These are phyloP conservation scores for Candida mesenterica DNA, from an alignment of 1,139 yeast species.

Conservation along the genomic window DNA sequence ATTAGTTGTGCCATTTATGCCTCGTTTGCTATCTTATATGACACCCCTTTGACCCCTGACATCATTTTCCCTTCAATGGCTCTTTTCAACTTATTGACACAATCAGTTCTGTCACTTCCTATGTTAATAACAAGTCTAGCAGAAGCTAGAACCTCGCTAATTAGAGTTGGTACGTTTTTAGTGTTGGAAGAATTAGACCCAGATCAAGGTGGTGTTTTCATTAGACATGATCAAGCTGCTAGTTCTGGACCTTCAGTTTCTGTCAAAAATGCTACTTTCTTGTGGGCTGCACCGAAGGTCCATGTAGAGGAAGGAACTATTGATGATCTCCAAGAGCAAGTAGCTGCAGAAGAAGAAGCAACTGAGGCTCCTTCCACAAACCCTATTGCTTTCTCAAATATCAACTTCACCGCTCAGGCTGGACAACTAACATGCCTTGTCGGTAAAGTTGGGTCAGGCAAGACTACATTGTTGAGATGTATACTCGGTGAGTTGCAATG, in stretches of 20 bases:
- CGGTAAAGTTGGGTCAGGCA: constrained; percentile 31
- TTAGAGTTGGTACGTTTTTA: constrained; percentile 32
- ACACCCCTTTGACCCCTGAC: constrained; percentile 32
- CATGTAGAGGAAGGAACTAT: constrained; percentile 7
- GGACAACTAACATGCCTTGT: constrained; percentile 29
- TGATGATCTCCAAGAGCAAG: constrained; percentile 4
- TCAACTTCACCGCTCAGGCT: constrained; percentile 22
- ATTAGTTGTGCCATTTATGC: constrained; percentile 36
- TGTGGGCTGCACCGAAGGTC: constrained; percentile 19
- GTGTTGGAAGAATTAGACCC: constrained; percentile 32
- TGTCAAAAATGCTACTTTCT: constrained; percentile 14
- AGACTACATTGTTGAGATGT: constrained; percentile 24
- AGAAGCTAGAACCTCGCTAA: constrained; percentile 33
- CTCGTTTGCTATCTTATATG: constrained; percentile 24
- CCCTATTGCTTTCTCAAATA: constrained; percentile 42
- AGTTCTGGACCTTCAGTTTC: constrained; percentile 10
- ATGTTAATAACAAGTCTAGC: constrained; percentile 27
- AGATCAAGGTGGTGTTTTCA: constrained; percentile 14
- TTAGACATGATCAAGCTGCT: constrained; percentile 14
- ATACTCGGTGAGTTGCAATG: constrained; percentile 24
- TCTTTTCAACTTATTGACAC: constrained; percentile 34
- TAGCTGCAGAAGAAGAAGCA: not conserved
- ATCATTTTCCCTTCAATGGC: constrained; percentile 41
- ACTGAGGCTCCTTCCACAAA: constrained; percentile 16
- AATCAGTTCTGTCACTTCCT: constrained; percentile 37